Evolutionary conservation across 2,329 filamentous ascomycete species (phyloP).

Genomic region (Lojkania enalia): DNA sequence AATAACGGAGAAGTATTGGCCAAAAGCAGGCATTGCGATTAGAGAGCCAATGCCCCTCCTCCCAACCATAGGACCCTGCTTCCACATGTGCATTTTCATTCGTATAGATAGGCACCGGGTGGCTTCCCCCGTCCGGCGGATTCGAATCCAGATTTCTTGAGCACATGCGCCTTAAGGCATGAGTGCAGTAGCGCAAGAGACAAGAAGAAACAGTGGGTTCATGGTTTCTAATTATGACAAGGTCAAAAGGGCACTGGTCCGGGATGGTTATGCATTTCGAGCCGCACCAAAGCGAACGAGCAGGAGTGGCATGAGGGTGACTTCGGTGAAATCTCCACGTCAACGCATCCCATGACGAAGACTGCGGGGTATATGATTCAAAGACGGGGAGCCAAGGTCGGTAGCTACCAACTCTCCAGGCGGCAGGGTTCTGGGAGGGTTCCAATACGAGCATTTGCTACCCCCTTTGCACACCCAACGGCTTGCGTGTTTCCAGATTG

Average conservation of each 20-base stretch:
- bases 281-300: slow-evolving; percentile 12
- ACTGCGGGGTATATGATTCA: slow-evolving; percentile 7
- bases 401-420: not conserved
- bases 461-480: not conserved
- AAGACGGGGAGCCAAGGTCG: not conserved
- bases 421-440: not conserved
- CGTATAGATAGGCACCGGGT: slow-evolving; percentile 9
- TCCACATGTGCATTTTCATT: slow-evolving; percentile 12
- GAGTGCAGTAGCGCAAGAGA: slow-evolving; percentile 15
- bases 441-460: slow-evolving; percentile 1
- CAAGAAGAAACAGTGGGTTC: not conserved
- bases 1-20: slow-evolving; percentile 13
- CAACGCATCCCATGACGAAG: slow-evolving; percentile 10
- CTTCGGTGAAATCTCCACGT: slow-evolving; percentile 9
- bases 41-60: slow-evolving; percentile 8
- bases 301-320: slow-evolving; percentile 3
- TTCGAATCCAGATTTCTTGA: slow-evolving; percentile 6
- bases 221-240: slow-evolving; percentile 9
- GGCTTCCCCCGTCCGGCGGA: slow-evolving; percentile 6
- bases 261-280: slow-evolving; percentile 1
- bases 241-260: not conserved
- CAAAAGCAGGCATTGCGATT: slow-evolving; percentile 10
- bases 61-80: slow-evolving; percentile 8
- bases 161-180: slow-evolving; percentile 14
- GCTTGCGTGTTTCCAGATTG: not conserved